phyloP scores from a whole-genome alignment of 2,329 filamentous ascomycete genomes.

The Diplodia corticola region DNA sequence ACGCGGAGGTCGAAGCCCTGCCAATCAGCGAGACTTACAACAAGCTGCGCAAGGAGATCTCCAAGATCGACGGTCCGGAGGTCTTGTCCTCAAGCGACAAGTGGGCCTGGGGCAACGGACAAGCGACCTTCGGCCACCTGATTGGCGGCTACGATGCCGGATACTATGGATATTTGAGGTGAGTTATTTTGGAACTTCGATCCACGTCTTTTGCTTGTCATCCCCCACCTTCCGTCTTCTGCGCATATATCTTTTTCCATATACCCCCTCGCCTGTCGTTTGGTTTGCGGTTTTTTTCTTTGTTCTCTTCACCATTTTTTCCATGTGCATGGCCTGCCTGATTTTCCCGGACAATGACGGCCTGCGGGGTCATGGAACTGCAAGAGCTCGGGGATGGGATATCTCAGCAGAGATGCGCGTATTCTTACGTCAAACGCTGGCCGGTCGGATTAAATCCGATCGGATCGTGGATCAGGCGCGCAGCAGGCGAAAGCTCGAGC shows the following conservation, averaged over 20 bases:
- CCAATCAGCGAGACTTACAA: constrained; percentile 71
- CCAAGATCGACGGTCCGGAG: constrained; percentile 73
- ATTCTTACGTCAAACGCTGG: constrained; percentile 7
- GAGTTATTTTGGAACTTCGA: not conserved
- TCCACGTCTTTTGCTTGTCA: not conserved
- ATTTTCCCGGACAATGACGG: not conserved
- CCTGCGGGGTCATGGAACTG: not conserved
- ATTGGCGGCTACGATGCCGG: constrained; percentile 84
- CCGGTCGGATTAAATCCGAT: not conserved
- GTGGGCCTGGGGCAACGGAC: constrained; percentile 70
- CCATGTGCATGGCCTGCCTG: not conserved
- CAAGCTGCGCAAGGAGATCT: constrained; percentile 68
- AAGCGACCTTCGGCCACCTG: constrained; percentile 79
- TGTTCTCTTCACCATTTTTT: too few relatives aligned
- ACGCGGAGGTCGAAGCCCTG: constrained; percentile 66
- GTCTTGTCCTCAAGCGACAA: constrained; percentile 53
- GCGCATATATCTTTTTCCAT: not conserved
- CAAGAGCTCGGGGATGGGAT: not conserved
- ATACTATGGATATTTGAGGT: constrained; percentile 64
- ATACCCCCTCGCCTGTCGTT: not conserved
- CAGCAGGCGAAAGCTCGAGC: not conserved
- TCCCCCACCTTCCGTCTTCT: not conserved
- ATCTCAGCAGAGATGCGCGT: not conserved
- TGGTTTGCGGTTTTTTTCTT: not conserved
- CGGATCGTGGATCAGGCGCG: not conserved